These are phyloP conservation scores for Plasmodium chabaudi DNA, from an alignment of 169 alveolate species.

Conservation along the genomic window DNA sequence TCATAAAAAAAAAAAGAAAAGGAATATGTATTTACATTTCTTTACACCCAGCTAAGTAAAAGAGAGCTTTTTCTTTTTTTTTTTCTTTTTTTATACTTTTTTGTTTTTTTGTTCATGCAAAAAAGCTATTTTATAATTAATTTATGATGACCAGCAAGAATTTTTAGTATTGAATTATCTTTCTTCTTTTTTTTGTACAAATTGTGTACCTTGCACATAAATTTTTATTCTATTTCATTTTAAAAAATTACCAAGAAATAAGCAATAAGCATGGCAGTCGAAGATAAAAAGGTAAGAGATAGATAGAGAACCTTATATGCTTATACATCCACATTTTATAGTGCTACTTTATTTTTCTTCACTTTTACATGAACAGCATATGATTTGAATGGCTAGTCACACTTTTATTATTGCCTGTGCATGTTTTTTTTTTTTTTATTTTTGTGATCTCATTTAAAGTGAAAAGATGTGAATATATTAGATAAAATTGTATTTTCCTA, in stretches of 20 bases:
- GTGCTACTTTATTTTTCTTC: too few relatives aligned
- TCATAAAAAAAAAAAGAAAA: too few relatives aligned
- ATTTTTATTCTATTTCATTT: neutral
- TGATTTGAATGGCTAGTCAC: too few relatives aligned
- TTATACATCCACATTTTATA: neutral
- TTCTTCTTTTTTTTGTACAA: slow-evolving; percentile 11
- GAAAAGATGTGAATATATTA: too few relatives aligned
- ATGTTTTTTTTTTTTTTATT: too few relatives aligned
- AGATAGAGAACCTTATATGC: neutral
- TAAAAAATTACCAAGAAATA: neutral
- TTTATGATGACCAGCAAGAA: slow-evolving; percentile 9
- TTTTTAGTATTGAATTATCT: neutral
- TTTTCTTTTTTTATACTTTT: too few relatives aligned
- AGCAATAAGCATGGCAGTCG: slow-evolving; percentile 55
- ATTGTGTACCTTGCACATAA: neutral
- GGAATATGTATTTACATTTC: neutral
- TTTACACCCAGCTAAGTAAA: too few relatives aligned
- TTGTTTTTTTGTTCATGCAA: too few relatives aligned
- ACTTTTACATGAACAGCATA: slow-evolving; percentile 1
- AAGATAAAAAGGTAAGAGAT: slow-evolving; percentile 57
- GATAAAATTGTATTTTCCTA: neutral
- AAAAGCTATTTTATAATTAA: neutral
- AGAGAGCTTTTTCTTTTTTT: too few relatives aligned
- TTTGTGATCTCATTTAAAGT: too few relatives aligned
- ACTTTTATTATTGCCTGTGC: too few relatives aligned